A percentile compares a stretch with the other conserved stretches of the same genome.
phyloP scores from a whole-genome alignment of 441 rosid genomes.

The Isatis lusitanica region DNA sequence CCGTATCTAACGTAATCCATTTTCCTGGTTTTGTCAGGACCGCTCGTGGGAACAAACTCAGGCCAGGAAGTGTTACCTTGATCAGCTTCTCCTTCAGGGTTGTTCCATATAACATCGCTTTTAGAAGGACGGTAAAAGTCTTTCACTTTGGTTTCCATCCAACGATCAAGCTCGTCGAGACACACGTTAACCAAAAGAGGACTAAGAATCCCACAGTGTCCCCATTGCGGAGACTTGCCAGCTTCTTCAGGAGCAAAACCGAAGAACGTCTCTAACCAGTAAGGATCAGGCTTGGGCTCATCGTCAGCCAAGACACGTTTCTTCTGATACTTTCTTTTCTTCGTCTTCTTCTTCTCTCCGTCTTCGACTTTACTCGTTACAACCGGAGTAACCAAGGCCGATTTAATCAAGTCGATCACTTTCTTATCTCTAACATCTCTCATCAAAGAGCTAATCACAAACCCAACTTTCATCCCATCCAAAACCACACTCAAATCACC shows the following conservation, averaged over 20 bases:
- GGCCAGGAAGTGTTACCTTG: conserved; percentile 98
- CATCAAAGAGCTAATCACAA: conserved; percentile 81
- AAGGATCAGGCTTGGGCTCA: conserved; percentile 97
- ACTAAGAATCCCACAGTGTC: conserved; percentile 89
- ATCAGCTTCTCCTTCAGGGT: conserved; percentile 88
- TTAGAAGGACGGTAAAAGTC: conserved; percentile 86
- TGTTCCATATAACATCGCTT: conserved; percentile 87
- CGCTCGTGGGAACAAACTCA: conserved; percentile 93
- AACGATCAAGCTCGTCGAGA: conserved; percentile 85
- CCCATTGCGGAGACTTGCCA: conserved; percentile 84
- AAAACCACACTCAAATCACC: conserved; percentile 87
- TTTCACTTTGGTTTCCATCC: conserved; percentile 85
- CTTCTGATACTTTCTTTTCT: conserved; percentile 88
- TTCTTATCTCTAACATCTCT: conserved; percentile 95
- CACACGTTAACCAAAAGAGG: conserved; percentile 86
- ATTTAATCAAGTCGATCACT: conserved; percentile 79
- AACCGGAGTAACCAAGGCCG: conserved; percentile 79
- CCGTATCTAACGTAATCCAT: conserved; percentile 88
- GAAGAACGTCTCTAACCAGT: conserved; percentile 91
- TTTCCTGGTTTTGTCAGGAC: conserved; percentile 92
- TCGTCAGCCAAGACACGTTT: conserved; percentile 92
- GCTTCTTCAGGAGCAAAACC: conserved; percentile 99
- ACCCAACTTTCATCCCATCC: conserved; percentile 88
- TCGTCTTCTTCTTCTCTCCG: conserved; percentile 66
- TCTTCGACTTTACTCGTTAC: conserved; percentile 53